These are phyloP conservation scores for Pholiota molesta DNA, from an alignment of 768 basidiomycete species.

Conservation along the genomic window DNA sequence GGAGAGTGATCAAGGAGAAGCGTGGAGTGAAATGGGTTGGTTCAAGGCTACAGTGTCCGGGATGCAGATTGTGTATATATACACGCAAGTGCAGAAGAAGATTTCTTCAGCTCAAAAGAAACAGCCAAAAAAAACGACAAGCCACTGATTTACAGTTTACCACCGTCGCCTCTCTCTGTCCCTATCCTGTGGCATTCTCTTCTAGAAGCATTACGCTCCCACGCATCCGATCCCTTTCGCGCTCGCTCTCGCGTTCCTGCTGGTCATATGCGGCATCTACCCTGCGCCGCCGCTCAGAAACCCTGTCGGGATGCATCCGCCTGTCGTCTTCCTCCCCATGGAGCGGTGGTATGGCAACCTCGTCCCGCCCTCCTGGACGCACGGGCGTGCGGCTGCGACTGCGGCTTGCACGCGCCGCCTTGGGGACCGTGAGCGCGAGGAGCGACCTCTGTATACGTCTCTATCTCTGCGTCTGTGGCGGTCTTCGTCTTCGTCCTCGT, in stretches of 20 bases:
- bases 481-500: conserved; percentile 17
- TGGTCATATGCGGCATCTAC: conserved; percentile 22
- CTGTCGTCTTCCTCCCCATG: background rate
- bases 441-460: conserved; percentile 9
- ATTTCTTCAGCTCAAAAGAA: too few relatives aligned
- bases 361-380: background rate
- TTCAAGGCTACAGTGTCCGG: too few relatives aligned
- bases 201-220: conserved; percentile 46
- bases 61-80: too few relatives aligned
- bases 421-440: conserved; percentile 29
- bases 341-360: background rate
- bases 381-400: conserved; percentile 33
- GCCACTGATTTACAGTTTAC: background rate
- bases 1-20: too few relatives aligned
- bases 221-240: conserved; percentile 44
- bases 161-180: conserved; percentile 5
- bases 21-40: too few relatives aligned
- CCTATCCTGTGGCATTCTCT: conserved; percentile 33
- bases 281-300: background rate
- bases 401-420: conserved; percentile 25
- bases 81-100: too few relatives aligned
- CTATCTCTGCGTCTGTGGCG: too few relatives aligned
- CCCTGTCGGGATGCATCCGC: background rate
- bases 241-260: conserved; percentile 26
- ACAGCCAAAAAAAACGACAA: too few relatives aligned